Evolutionary conservation across 2,329 filamentous ascomycete genomes (phyloP).

Genomic region (Fusarium mexicanum): DNA sequence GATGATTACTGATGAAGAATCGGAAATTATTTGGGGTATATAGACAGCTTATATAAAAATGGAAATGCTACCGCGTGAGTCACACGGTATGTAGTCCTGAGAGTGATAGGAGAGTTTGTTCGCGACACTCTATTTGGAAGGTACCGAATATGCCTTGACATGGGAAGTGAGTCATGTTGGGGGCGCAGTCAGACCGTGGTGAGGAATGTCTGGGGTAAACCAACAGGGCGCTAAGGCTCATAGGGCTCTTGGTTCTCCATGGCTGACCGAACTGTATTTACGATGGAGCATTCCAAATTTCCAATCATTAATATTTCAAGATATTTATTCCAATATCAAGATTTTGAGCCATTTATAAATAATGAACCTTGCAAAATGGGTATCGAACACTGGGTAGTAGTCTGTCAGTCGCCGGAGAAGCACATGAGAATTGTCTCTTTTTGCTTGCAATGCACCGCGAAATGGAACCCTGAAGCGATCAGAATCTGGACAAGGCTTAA

Average conservation of each 20-base stretch:
- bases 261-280: background rate
- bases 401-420: background rate
- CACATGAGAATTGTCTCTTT: no score
- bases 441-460: background rate
- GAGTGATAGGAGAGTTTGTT: background rate
- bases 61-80: background rate
- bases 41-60: background rate
- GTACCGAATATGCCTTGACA: background rate
- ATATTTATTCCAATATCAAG: fast-evolving
- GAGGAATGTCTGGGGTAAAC: background rate
- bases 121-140: background rate
- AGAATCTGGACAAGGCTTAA: no score
- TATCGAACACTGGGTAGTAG: background rate
- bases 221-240: background rate
- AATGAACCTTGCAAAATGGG: background rate
- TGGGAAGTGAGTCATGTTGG: background rate
- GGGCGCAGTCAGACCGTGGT: background rate
- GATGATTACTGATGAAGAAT: background rate
- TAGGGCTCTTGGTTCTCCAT: background rate
- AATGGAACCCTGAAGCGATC: background rate
- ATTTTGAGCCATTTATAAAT: background rate
- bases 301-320: no score
- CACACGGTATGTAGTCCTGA: background rate
- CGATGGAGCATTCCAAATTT: background rate
- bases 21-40: background rate